Evolutionary conservation across 108 stramenopile species (phyloP), one percentile per base, ranked within the genome.

Genomic region (Mediolabrus comicus): DNA sequence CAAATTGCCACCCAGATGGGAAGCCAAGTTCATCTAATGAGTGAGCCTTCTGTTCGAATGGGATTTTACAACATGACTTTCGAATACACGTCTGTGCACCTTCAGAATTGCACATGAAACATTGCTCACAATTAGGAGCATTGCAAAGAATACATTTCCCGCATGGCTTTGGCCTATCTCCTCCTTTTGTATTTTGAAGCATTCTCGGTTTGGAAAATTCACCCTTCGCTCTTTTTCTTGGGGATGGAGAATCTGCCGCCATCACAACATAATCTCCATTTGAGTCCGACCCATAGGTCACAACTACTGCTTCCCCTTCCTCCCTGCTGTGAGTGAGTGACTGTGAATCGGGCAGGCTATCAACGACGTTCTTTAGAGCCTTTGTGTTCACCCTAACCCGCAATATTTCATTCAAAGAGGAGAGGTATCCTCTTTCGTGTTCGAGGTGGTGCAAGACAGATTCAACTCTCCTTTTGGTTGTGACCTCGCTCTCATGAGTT

Each of bases 51-150:
- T 58, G 25, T 27, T 75, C 53, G 10, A 68, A 63, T 62, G 73
- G 74, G n/a, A 79, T 62, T 11, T 53, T 62, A 53, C 78, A 79
- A 30, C 78, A 79, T 52, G 69, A 69, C 78, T 79, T 22, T 12
- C 38, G 13, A 43, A 56, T 26, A 46, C 13, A 59, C 8, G 24
- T 56, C 58, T 2, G 25, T n/a, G 8, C 13, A 19, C 28, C 31
- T 25, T 56, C 59, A 11, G 58, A 29, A 19, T 38, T 11, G 52
- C 75, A 77, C 11, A 33, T 13, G 30, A 33, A 70, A 26, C 75
- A 77, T 19, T 57, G 62, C 27, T 77, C 62, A 29, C 75, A 77
- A 19, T 58, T 53, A 8, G 71, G 75, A 41, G 57, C 64, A n/a
- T 41, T 55, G 33, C 75, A 77, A 34, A 77, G 59, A 29, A 66